Conservation (phyloP, 306 rosid species). For the Pachyrhizus erosus region DNA sequence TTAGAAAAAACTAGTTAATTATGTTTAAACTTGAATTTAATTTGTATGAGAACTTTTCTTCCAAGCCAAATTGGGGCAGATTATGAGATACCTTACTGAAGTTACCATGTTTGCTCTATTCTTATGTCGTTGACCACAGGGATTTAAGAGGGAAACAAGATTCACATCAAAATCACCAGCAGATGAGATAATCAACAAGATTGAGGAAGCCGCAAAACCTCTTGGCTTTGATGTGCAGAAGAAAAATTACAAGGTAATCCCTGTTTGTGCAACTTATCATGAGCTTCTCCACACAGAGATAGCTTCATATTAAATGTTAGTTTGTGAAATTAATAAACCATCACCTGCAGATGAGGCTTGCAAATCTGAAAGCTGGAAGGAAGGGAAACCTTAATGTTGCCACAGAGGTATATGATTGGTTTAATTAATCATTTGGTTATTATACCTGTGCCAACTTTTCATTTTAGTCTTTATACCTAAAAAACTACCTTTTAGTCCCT, state of each 20-base stretch:
- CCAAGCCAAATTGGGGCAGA: background rate
- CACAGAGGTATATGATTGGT: slow-evolving; percentile 69
- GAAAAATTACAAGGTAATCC: slow-evolving; percentile 90
- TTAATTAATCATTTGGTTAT: no score
- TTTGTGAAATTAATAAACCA: slow-evolving; percentile 23
- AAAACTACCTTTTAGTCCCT: no score
- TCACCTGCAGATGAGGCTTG: slow-evolving; percentile 82
- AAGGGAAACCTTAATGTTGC: slow-evolving; percentile 98
- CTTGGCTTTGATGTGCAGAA: slow-evolving; percentile 97
- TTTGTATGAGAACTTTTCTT: slow-evolving; percentile 18
- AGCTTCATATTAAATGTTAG: slow-evolving; percentile 4
- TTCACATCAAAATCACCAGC: slow-evolving; percentile 92
- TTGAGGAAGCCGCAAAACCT: slow-evolving; percentile 97
- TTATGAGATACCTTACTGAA: background rate
- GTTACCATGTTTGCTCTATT: background rate
- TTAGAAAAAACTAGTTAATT: background rate
- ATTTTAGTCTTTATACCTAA: no score
- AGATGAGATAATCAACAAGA: slow-evolving; percentile 86
- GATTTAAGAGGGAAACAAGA: slow-evolving; percentile 94
- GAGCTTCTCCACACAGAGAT: background rate
- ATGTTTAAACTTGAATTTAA: slow-evolving; percentile 1
- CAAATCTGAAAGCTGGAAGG: slow-evolving; percentile 93
- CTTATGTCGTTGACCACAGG: slow-evolving; percentile 52
- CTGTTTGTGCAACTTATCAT: slow-evolving; percentile 20
- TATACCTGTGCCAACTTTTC: no score